Conservation (phyloP, 306 rosid genomes). For the Cajanus cajan region DNA sequence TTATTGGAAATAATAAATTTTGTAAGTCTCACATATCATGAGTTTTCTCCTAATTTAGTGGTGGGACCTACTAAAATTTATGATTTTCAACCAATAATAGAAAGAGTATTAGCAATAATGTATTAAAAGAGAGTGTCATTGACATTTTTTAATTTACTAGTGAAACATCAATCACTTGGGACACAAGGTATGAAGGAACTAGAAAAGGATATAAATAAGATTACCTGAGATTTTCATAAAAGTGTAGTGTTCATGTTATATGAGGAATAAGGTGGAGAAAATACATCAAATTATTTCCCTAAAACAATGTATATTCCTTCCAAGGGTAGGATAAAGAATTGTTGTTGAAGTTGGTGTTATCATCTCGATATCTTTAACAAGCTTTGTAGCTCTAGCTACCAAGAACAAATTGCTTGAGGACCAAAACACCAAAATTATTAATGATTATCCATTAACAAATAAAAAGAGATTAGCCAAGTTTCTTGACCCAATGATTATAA, state of each 20-base stretch:
- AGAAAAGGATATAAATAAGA: slow-evolving; percentile 3
- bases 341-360: slow-evolving; percentile 80
- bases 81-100: too few relatives aligned
- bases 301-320: slow-evolving; percentile 91
- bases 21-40: too few relatives aligned
- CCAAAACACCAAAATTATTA: not conserved
- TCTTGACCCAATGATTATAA: too few relatives aligned
- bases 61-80: too few relatives aligned
- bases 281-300: slow-evolving; percentile 80
- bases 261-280: slow-evolving; percentile 88
- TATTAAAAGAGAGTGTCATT: too few relatives aligned
- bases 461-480: too few relatives aligned
- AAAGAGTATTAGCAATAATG: too few relatives aligned
- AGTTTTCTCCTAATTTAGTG: too few relatives aligned
- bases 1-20: too few relatives aligned
- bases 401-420: slow-evolving; percentile 20
- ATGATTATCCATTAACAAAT: not conserved
- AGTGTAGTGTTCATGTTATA: slow-evolving; percentile 79
- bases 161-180: not conserved
- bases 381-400: slow-evolving; percentile 87
- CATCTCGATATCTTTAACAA: slow-evolving; percentile 74
- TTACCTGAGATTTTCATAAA: slow-evolving; percentile 85
- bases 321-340: slow-evolving; percentile 76
- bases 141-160: too few relatives aligned
- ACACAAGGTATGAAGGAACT: not conserved